Base-by-base conservation (phyloP, 73 alveolate genomes). In the Symbiodinium natans region DNA sequence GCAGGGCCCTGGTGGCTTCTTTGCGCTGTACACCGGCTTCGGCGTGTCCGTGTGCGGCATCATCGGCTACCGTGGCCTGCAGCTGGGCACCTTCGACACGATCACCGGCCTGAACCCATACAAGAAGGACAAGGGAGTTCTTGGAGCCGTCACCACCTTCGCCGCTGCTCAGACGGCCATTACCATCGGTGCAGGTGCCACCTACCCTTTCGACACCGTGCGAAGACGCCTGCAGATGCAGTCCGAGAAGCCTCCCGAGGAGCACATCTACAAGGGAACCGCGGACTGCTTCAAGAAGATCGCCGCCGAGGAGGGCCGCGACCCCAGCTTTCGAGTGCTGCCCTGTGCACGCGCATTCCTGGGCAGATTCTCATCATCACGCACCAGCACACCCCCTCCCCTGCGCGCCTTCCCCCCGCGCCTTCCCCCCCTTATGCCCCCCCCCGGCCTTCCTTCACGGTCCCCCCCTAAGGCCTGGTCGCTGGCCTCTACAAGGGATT, bases 11-110 rank as follows among this genome's bases (percentile, higher is more conserved):
- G 99, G 99, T 85, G 99, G 99, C 38, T 77, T 97, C 73, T 29
- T 33, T 9, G 99, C 99, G 15, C 99, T 99, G 56, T 99, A 99
- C 99, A 99, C 99, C 95, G 99, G 99, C 27, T 99, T 99, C 98
- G 99, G 99, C 63, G 99, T 99, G 83, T 99, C 99, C n/a, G 99
- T 99, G 59, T 73, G 90, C 36, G 99, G 99, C 34, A 99, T 99
- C 99, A 95, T 99, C 40, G 99, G 96, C 84, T 99, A 99, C 99
- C 92, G 99, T 92, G 99, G 99, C 59, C 99, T 99, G 82, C 99
- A 99, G 98, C 99, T 99, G 99, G 99, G 99, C 23, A 80, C 99
- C 98, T 99, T 93, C 99, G 99, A 63, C 80, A 63, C 43, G 36
- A 21, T 38, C 43, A 21, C 92, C 13, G 92, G 92, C 74, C 27